Evolutionary conservation across 192 early-diverging fungal genomes (phyloP).

Genomic region (Gamsiella multidivaricata): DNA sequence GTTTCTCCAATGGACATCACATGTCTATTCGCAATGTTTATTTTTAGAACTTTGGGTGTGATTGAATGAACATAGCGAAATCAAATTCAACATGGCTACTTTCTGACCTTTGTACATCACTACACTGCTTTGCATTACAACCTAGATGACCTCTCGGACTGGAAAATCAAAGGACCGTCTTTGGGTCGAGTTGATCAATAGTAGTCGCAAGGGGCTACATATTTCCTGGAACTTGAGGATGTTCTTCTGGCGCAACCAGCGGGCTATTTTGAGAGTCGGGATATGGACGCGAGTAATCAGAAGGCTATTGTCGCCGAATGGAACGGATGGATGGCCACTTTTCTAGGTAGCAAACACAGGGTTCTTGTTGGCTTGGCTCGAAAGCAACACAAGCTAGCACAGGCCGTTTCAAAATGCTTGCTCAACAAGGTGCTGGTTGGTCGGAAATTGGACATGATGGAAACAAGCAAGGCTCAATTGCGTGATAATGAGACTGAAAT

Average conservation of each 20-base stretch:
- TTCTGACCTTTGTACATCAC: slow-evolving; percentile 17
- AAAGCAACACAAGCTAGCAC: too few relatives aligned
- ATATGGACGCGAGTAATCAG: slow-evolving; percentile 19
- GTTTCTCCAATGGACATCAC: slow-evolving; percentile 17
- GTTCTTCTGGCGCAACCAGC: slow-evolving; percentile 13
- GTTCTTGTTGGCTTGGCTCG: too few relatives aligned
- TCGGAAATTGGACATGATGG: too few relatives aligned
- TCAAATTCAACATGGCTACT: slow-evolving; percentile 22
- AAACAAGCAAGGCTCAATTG: too few relatives aligned
- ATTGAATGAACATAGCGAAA: slow-evolving; percentile 17
- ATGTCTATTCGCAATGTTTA: slow-evolving; percentile 27
- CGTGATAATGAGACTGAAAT: too few relatives aligned
- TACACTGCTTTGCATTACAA: slow-evolving; percentile 10
- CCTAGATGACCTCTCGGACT: slow-evolving; percentile 12
- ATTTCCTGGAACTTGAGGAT: slow-evolving; percentile 20
- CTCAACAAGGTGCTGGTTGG: too few relatives aligned
- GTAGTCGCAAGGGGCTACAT: slow-evolving; percentile 18
- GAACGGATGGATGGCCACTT: too few relatives aligned
- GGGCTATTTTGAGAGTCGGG: slow-evolving; percentile 22
- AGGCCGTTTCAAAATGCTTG: too few relatives aligned
- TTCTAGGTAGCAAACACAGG: too few relatives aligned
- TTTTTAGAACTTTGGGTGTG: slow-evolving; percentile 30
- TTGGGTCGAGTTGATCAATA: slow-evolving; percentile 14
- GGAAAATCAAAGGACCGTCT: slow-evolving; percentile 19
- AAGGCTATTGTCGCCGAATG: slow-evolving; percentile 6